These are phyloP conservation scores for Syzygium jambos DNA, from an alignment of 345 rosid species.

Conservation along the genomic window DNA sequence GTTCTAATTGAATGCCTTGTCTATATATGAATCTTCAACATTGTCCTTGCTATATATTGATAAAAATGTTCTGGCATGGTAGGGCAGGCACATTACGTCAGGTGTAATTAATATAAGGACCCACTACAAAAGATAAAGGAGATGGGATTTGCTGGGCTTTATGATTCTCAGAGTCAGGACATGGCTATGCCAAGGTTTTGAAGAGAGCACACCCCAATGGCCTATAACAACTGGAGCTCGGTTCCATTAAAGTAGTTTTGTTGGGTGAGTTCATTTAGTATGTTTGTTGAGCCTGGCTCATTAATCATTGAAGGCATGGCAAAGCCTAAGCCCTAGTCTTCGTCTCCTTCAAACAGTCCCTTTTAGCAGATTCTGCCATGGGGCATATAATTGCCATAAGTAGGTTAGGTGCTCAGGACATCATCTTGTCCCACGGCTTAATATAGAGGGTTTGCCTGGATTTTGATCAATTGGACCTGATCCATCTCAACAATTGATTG, in stretches of 20 bases:
- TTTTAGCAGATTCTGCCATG: background rate
- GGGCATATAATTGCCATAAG: background rate
- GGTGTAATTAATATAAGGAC: background rate
- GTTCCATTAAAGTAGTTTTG: background rate
- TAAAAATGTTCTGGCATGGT: background rate
- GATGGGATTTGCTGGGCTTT: background rate
- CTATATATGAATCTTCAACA: background rate
- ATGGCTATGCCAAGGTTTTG: background rate
- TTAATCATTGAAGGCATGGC: background rate
- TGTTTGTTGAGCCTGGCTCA: background rate
- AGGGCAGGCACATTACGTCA: background rate
- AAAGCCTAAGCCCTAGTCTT: background rate
- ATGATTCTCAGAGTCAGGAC: background rate
- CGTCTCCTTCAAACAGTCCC: background rate
- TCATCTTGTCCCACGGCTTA: background rate
- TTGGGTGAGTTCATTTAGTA: background rate
- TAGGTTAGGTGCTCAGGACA: background rate
- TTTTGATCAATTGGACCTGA: background rate
- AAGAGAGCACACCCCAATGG: background rate
- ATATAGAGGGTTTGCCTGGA: background rate
- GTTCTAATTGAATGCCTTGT: constrained; percentile 9
- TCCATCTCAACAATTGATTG: background rate
- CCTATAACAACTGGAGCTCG: background rate
- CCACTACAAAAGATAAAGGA: background rate
- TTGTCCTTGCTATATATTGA: background rate